These are phyloP conservation scores for Trametes pubescens DNA, from an alignment of 1,284 basidiomycete genomes.

Conservation along the genomic window DNA sequence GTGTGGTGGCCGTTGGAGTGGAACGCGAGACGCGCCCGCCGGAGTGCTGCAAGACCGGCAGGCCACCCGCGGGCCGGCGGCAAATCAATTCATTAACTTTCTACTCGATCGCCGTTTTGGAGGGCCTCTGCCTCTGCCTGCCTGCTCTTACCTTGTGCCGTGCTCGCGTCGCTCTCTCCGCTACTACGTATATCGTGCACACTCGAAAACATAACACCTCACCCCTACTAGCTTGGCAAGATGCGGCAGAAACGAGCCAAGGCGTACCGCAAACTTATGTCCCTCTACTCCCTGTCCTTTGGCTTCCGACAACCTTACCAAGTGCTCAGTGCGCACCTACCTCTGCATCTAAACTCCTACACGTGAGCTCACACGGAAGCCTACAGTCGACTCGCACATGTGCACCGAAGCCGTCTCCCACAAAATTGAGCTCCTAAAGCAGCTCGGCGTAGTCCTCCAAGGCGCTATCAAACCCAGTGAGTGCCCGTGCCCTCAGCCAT, in stretches of 20 bases:
- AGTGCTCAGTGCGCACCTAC: slow-evolving; percentile 68
- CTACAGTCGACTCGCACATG: slow-evolving; percentile 85
- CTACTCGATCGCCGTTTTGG: slow-evolving; percentile 11
- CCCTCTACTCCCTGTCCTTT: slow-evolving; percentile 84
- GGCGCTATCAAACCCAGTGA: slow-evolving; percentile 89
- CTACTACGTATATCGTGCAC: neutral
- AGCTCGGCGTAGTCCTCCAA: slow-evolving; percentile 79
- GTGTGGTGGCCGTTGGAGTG: slow-evolving; percentile 26
- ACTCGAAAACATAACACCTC: too few species aligned
- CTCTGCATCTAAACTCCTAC: slow-evolving; percentile 13
- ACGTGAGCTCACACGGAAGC: slow-evolving; percentile 4
- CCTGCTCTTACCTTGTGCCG: neutral
- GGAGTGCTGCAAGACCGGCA: neutral
- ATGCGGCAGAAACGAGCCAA: slow-evolving; percentile 97
- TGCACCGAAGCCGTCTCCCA: slow-evolving; percentile 73
- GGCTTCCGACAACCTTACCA: slow-evolving; percentile 94
- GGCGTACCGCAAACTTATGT: slow-evolving; percentile 92
- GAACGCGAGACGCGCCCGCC: slow-evolving; percentile 14
- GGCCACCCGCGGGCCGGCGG: slow-evolving; percentile 13
- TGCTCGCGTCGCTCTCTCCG: neutral
- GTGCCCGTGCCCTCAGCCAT: slow-evolving; percentile 39
- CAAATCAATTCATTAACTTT: slow-evolving; percentile 11
- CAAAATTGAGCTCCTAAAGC: slow-evolving; percentile 79
- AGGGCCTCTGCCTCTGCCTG: neutral
- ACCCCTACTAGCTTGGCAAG: slow-evolving; percentile 15